Base-by-base conservation (phyloP, 768 basidiomycete genomes). In the Lactarius hatsudake region DNA sequence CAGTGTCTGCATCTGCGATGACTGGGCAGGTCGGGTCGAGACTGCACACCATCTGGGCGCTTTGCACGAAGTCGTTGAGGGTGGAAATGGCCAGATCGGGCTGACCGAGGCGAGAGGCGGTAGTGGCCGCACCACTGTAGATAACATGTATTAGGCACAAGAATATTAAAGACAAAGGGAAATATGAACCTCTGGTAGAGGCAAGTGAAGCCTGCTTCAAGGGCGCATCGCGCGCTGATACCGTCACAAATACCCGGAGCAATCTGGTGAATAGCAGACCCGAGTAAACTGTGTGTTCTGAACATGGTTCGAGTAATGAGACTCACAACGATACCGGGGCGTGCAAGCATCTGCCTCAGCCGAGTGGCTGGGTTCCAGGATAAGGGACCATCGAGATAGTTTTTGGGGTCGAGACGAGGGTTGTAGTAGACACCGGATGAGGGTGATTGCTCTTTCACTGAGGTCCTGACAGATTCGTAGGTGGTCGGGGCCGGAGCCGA, bases 61-160 rank as follows among this genome's bases (percentile, higher is more conserved):
- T 84, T 83, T 86, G 83, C 28, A 87, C 88, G 67, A 91, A 91
- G 72, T 91, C 90, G 70, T 90, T 90, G 72, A 90, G 72, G 32
- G 89, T 90, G 3, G 90, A 88, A 70, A 91, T 89, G 30, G 88
- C 90, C 51, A 91, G 79, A 74, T 91, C 90, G n/a, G 90, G 89
- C 73, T 86, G 86, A 20, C 90, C 90, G 28, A 91, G 80, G 20
- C 89, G 84, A 1, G 90, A 91, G 51, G 90, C 90, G 13, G 90
- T 91, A 0, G 90, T 92, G 17, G 89, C 89, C 59, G 90, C 89
- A 60, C 90, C 90, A 71, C 88, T 86, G 59, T 15, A 42, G 32
- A 34, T 13, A 30, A 57, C 59, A 66, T 36, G 13, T 23, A 17
- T 54, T 26, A 59, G 45, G 18, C 17, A 28, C 23, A 54, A 10